Conservation (phyloP, 2,329 filamentous ascomycete genomes). For the Teratosphaeria zuluensis region DNA sequence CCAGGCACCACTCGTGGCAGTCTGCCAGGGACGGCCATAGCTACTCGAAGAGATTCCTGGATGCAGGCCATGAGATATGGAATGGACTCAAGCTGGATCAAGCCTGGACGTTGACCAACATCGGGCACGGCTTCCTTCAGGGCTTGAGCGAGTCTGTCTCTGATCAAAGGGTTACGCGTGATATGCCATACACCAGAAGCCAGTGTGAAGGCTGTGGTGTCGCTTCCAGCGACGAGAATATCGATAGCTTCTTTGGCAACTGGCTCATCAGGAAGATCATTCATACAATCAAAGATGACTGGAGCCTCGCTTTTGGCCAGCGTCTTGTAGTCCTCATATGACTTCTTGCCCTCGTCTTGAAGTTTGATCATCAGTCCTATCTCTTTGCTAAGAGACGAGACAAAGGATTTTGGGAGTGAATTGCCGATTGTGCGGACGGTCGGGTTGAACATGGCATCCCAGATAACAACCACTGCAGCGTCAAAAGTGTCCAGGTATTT, state of each 20-base stretch:
- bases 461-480: neutral
- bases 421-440: neutral
- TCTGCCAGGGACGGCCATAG: slow-evolving; percentile 1
- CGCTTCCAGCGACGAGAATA: neutral
- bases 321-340: neutral
- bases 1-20: slow-evolving; percentile 5
- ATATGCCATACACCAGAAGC: slow-evolving; percentile 1
- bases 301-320: neutral
- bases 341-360: neutral
- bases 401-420: neutral
- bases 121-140: slow-evolving; percentile 1
- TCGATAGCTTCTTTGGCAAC: neutral
- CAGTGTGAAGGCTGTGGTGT: slow-evolving; percentile 1
- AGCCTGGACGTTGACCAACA: slow-evolving; percentile 31
- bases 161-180: neutral
- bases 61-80: slow-evolving; percentile 34
- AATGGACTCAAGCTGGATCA: slow-evolving; percentile 13
- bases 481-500: neutral
- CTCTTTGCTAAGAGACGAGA: neutral
- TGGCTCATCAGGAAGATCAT: neutral
- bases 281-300: neutral
- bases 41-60: slow-evolving; percentile 6
- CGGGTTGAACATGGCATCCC: neutral
- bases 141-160: neutral
- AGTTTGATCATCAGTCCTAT: neutral